Conservation (phyloP, 192 early-diverging fungal genomes). For the Podochytrium sp. region DNA sequence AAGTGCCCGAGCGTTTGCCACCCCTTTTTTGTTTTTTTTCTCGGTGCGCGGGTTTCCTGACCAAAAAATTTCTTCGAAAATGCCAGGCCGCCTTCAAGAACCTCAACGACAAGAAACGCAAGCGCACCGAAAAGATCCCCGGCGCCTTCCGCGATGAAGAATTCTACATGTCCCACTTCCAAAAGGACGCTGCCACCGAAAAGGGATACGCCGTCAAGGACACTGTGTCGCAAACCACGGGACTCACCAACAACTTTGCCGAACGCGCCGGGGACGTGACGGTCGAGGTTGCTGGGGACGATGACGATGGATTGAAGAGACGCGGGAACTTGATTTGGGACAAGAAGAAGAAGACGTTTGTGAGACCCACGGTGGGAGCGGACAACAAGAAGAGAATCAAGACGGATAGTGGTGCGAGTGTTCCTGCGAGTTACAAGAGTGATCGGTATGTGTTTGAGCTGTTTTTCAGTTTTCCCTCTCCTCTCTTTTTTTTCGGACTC, state of each 20-base stretch:
- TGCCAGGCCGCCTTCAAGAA: conserved; percentile 17
- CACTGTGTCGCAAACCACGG: conserved; percentile 55
- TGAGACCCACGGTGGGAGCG: conserved; percentile 80
- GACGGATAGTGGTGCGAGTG: conserved; percentile 87
- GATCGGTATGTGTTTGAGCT: conserved; percentile 63
- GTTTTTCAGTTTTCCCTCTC: neutral
- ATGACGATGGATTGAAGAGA: conserved; percentile 66
- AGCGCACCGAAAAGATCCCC: conserved; percentile 13
- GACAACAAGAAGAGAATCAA: conserved; percentile 97
- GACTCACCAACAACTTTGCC: conserved; percentile 61
- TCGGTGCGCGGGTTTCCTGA: too few relatives aligned
- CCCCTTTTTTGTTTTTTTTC: neutral
- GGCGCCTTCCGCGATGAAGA: conserved; percentile 73
- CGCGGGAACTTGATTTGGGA: conserved; percentile 82
- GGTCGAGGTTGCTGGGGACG: conserved; percentile 80
- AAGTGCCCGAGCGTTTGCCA: neutral
- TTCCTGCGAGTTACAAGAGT: conserved; percentile 86
- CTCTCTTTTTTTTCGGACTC: neutral
- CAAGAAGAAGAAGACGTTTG: conserved; percentile 90
- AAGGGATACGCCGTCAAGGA: conserved; percentile 66
- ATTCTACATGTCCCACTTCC: conserved; percentile 87
- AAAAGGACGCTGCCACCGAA: conserved; percentile 87
- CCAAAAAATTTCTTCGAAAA: neutral
- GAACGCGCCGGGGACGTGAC: conserved; percentile 80
- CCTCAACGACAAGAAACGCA: conserved; percentile 29